phyloP scores from a whole-genome alignment of 345 rosid species.

The Salix viminalis region DNA sequence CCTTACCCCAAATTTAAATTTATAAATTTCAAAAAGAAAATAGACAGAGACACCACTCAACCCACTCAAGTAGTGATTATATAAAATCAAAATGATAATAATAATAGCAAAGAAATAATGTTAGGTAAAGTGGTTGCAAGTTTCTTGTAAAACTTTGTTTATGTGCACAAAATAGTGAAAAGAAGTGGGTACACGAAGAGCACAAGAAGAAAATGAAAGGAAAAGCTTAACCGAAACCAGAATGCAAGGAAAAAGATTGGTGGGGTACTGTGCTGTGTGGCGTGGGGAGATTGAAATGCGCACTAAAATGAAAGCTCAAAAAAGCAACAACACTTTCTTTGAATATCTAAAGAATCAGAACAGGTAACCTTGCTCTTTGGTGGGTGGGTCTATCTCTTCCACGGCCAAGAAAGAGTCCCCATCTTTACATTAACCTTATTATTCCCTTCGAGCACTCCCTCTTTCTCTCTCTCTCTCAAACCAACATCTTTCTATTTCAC shows the following conservation, averaged over 20 bases:
- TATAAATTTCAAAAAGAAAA: neutral
- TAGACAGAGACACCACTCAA: neutral
- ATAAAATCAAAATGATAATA: neutral
- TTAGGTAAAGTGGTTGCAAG: slow-evolving; percentile 17
- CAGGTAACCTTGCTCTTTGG: neutral
- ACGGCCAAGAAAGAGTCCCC: slow-evolving; percentile 47
- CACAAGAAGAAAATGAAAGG: neutral
- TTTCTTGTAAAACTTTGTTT: slow-evolving; percentile 6
- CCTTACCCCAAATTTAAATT: neutral
- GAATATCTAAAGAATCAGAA: slow-evolving; percentile 4
- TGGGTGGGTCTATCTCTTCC: slow-evolving; percentile 53
- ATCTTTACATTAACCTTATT: slow-evolving; percentile 42
- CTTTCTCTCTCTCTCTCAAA: slow-evolving; percentile 20
- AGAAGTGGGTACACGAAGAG: neutral
- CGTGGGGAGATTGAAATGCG: slow-evolving; percentile 20
- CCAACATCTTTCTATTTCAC: slow-evolving; percentile 15
- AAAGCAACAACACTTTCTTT: slow-evolving; percentile 1
- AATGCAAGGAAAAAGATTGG: slow-evolving; percentile 5
- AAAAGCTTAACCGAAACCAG: neutral
- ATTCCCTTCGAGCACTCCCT: slow-evolving; percentile 30
- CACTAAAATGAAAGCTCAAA: slow-evolving; percentile 25
- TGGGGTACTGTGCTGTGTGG: neutral
- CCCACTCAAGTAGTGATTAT: neutral
- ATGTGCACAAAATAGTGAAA: neutral
- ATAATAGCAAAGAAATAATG: neutral